Evolutionary conservation across 2,329 filamentous ascomycete genomes (phyloP), one percentile per base, ranked within the genome.

Genomic region (Leptographium lundbergii): DNA sequence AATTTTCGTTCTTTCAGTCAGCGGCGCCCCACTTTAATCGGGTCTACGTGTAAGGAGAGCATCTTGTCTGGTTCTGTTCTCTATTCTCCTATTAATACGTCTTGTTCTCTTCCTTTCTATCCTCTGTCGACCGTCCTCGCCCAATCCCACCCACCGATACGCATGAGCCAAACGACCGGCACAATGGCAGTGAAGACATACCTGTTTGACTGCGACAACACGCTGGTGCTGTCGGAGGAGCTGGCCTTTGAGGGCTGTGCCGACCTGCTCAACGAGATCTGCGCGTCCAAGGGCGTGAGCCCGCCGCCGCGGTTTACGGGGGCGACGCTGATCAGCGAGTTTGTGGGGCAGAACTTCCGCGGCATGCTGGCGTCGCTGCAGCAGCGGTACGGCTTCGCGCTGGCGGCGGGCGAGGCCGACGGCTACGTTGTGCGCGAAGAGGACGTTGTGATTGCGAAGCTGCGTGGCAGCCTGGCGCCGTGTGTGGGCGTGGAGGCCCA

Each of bases 271-370:
- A 96, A 96, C 75, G 79, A 90, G 72, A 89, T 95, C 71, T 84
- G 92, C 70, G 78, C 80, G 66, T 80, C 86, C 68, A 75, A 78
- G 66, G 77, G 89, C 67, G 68, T 77, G 29, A 61, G 67, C 61
- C 34, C 78, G 82, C 66, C 82, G 81, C 62, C 63, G 24, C 53
- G 58, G 69, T 96, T 95, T 77, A 91, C 88, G 4, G 87, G 87
- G 68, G 81, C 85, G 54, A 79, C 84, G 61, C 85, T 96, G 63
- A 88, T 95, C 74, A 77, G 79, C 66, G 88, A 95, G 75, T 96
- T 95, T 68, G 89, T 96, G 66, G 91, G 91, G 67, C 87, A 94
- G 72, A 95, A 95, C 81, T 96, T 95, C 81, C 89, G 90, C 66
- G 89, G 89, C 73, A 95, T 95, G 89, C 85, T 95, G 74, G 73